A percentile compares a stretch with the other conserved stretches of the same genome.
Evolutionary conservation across 495 filamentous ascomycete genomes (phyloP).

Genomic region (Filosporella fistucella): DNA sequence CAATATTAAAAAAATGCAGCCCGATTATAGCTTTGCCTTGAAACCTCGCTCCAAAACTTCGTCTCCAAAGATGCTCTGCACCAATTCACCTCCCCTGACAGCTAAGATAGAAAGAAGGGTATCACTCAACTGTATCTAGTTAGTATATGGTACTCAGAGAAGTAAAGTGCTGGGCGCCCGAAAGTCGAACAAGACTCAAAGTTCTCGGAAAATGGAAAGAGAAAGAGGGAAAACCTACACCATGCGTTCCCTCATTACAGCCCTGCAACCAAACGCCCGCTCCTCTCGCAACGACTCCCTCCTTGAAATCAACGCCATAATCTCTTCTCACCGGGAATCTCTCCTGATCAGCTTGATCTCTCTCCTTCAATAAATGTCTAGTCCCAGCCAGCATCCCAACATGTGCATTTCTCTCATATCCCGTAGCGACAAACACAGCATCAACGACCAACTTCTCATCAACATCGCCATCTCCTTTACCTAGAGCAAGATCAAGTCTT

Average conservation of each 20-base stretch:
- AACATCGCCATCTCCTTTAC: slow-evolving; percentile 29
- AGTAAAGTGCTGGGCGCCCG: no score
- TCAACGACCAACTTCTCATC: slow-evolving; percentile 59
- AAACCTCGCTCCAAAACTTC: no score
- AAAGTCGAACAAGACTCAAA: no score
- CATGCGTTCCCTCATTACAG: slow-evolving; percentile 89
- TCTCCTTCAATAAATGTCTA: slow-evolving; percentile 39
- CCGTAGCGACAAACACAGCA: slow-evolving; percentile 80
- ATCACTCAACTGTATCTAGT: slow-evolving; percentile 63
- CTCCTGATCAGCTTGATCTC: slow-evolving; percentile 17
- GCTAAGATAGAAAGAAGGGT: slow-evolving; percentile 76
- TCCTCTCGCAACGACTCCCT: slow-evolving; percentile 52
- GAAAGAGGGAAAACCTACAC: slow-evolving; percentile 50
- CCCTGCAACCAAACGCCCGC: slow-evolving; percentile 91
- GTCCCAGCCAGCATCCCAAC: slow-evolving; percentile 65
- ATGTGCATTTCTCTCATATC: slow-evolving; percentile 76
- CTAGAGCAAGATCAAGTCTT: slow-evolving; percentile 38
- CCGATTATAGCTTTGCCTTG: no score
- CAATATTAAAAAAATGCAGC: no score
- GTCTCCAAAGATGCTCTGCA: slow-evolving; percentile 64
- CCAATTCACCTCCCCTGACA: slow-evolving; percentile 70
- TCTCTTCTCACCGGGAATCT: slow-evolving; percentile 49
- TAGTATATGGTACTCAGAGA: no score
- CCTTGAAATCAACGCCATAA: slow-evolving; percentile 68
- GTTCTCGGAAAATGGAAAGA: neutral